Evolutionary conservation across 2,329 filamentous ascomycete genomes (phyloP), one percentile per base, ranked within the genome.

Genomic region (Hymenoscyphus infarciens): DNA sequence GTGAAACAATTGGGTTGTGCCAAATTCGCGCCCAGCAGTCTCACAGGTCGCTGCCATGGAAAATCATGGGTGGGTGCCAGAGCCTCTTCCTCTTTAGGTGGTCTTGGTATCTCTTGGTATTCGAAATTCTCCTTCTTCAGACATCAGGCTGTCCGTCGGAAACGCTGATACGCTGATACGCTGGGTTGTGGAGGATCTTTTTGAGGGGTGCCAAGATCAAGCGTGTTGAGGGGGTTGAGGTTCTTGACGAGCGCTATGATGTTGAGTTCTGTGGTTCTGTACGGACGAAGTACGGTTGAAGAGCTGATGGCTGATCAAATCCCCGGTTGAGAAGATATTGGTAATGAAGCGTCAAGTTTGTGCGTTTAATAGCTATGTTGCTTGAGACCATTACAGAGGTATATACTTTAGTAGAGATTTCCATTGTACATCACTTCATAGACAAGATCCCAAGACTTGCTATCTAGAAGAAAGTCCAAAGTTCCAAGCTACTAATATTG

Each of bases 1-100:
- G 38, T 65, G 65, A 67, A 67, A 67, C 65, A 64, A 65, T 57
- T 42, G 54, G 27, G 22, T 10, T 29, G 38, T 42, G 39, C 39
- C 58, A 64, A 57, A 49, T 56, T 33, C 15, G 7, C 22, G 63
- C 57, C 63, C 31, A 61, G 63, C 58, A 63, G 63, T 65, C 29
- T 62, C 60, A 58, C n/a, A 54, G 45, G n/a, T 59, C 35, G 55
- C 27, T 56, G 35, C 61, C n/a, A 56, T 59, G 62, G 38, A 45
- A 49, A 49, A 49, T 49, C 42, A 49, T 25, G 29, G 29, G 16
- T 19, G 42, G n/a, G 1, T 15, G 27, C 19, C 38, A 29, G 56
- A 35, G 33, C 35, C 53, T 52, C 49, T n/a, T 42, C 53, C 49
- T 45, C 38, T 61, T 33, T 39, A 49, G 42, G 49, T 16, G 57